Base-by-base conservation (phyloP, 306 rosid species). In the Cucumis hystrix region DNA sequence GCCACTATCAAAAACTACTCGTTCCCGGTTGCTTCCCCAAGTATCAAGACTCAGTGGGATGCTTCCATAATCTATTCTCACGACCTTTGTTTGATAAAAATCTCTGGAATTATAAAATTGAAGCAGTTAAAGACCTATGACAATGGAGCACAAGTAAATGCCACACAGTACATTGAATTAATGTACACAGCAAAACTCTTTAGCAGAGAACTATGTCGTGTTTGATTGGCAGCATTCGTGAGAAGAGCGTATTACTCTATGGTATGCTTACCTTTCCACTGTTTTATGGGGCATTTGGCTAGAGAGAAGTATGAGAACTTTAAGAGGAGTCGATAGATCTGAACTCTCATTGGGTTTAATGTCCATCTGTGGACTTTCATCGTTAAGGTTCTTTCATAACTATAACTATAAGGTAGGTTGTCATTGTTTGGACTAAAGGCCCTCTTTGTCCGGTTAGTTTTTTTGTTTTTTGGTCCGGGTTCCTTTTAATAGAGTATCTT, bases 1-100 rank as follows among this genome's bases (percentile, higher is more conserved):
- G 78, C 97, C 97, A 77, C 89, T 92, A 80, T 92, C 97, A 40
- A 92, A 90, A 79, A 92, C 79, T 69, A 85, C 84, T 41, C 81
- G 89, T 60, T 84, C 87, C 6, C 30, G 81, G 79, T 77, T 82
- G 78, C 86, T 75, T 77, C 83, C 65, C 70, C 54, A 60, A 43
- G 84, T 87, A 71, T 84, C 87, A 8, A 82, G 82, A 76, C 85
- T 80, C 63, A 87, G 91, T 21, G 57, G 73, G 17, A 72, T 86
- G 74, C 82, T 90, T 80, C 97, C 93, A 70, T 89, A 88, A 59
- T 75, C 84, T 23, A 92, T 66, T 65, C 86, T 88, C 30, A 81
- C 82, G 74, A 86, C 82, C 87, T 83, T 84, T 51, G 93, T 47
- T 66, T 88, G 86, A 83, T 92, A 92, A 33, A 80, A 86, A 84